Conservation (phyloP, 2,329 filamentous ascomycete genomes). For the Taxawa tesnikishii region DNA sequence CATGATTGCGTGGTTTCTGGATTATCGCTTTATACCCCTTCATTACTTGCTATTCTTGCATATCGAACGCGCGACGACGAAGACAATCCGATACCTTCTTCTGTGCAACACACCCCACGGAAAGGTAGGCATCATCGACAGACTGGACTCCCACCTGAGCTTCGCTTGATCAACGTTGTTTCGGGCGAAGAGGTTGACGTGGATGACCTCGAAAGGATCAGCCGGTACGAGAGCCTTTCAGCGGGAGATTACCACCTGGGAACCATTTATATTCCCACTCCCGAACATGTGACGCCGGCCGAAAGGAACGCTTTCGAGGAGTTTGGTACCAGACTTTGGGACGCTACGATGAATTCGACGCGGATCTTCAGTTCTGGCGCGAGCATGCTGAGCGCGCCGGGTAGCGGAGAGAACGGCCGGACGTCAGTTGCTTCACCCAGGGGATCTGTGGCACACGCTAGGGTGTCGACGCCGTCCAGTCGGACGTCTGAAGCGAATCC, state of each 20-base stretch:
- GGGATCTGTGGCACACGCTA: conserved; percentile 17
- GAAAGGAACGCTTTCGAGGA: conserved; percentile 66
- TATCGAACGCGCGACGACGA: conserved; percentile 68
- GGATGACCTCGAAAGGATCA: conserved; percentile 73
- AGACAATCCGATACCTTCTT: conserved; percentile 43
- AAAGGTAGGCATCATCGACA: conserved; percentile 58
- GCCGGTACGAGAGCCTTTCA: conserved; percentile 73
- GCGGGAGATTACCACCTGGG: conserved; percentile 87
- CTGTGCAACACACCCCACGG: conserved; percentile 42
- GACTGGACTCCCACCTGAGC: conserved; percentile 74
- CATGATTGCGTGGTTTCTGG: conserved; percentile 96
- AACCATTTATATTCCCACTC: conserved; percentile 65
- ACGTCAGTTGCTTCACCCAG: conserved; percentile 20
- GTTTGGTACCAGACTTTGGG: conserved; percentile 71
- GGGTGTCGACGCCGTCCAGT: conserved; percentile 11
- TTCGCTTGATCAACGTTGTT: conserved; percentile 79
- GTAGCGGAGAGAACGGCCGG: conserved; percentile 25
- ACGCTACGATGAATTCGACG: conserved; percentile 65
- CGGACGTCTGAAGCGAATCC: conserved; percentile 26
- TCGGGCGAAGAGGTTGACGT: conserved; percentile 77
- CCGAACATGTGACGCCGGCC: conserved; percentile 45
- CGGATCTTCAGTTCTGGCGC: conserved; percentile 77
- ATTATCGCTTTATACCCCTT: conserved; percentile 90
- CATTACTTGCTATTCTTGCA: conserved; percentile 78
- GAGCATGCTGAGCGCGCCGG: conserved; percentile 47